Base-by-base conservation (phyloP, 1,284 basidiomycete species). In the Pisolithus thermaeus region DNA sequence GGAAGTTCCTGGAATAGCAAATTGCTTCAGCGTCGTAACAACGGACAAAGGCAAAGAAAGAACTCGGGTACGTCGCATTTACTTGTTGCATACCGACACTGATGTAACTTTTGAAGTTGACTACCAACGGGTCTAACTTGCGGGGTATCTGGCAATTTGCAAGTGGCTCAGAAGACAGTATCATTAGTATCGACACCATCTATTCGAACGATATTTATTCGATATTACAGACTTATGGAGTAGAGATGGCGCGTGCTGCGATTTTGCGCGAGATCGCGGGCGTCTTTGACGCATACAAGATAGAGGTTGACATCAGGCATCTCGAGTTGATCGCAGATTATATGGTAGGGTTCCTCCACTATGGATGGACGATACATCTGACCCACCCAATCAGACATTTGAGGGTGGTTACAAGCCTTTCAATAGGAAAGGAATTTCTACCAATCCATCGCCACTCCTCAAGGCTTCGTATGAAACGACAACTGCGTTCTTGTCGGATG, bases 381-480 rank as follows among this genome's bases (percentile, higher is more conserved):
- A 53, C 46, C 47, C 52, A 46, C 12, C 35, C 32, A 36, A 39
- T 61, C 27, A 98, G 92, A 99, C 97, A 1, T 97, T 95, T 65
- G 92, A 94, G 47, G 97, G 97, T 42, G 93, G 90, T 23, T 99
- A 96, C 77, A 92, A 91, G 69, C 94, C 97, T 2, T 99, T 99
- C 76, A 99, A 97, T 71, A 87, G 97, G 49, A 92, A 88, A 54
- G 97, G 97, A 58, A 89, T 99, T 54, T 87, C 91, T 20, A 85
- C 87, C 51, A 92, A 92, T 67, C 84, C 92, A 7, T 97, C 94
- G 25, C 93, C 96, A 3, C 77, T 99, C 45, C 82, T 98, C 55
- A 99, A 99, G 72, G 96, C 97, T 2, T 95, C 92, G 6, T 99
- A 91, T 70, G 97, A 99, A 73, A 98, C 94, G 9, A 99, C 97